Base-by-base conservation (phyloP, 345 rosid species). In the Citrus cavaleriei region DNA sequence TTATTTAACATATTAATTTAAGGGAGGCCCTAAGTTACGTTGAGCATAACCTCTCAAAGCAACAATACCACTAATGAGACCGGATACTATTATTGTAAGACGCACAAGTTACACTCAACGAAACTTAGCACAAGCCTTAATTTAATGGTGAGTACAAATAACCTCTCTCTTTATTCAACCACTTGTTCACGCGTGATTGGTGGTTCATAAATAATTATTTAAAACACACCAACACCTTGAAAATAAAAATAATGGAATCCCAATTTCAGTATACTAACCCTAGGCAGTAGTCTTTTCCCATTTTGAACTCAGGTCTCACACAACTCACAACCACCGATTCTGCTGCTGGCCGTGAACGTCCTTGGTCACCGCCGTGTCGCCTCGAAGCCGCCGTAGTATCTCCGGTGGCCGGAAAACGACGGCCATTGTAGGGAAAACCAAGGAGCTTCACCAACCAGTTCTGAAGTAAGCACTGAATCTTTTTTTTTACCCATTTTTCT, bases 11-110 rank as follows among this genome's bases (percentile, higher is more conserved):
- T 42, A 42, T 42, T 10, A 10, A 1, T 42, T 42, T 42, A 3
- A 28, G 30, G 0, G 30, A 28, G 30, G 30, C 2, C 30, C 30
- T 28, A 28, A 28, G 0, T 28, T 28, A 28, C 30, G 2, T 28
- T 28, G 30, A 28, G 30, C 30, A 2, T 2, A 28, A 28, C 30
- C 30, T 28, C 0, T 28, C 2, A 28, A 2, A 28, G 0, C 0
- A 28, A 28, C 2, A 28, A 2, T 28, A 28, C 0, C 30, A 0
- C 30, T 28, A 0, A 28, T 28, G 0, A 2, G 0, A 28, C 0
- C 30, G 1, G 0, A 28, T 28, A 28, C 30, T 28, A 2, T 28
- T 28, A 27, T 1, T 27, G 1, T 27, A 1, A 27, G 27, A 27
- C 1, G 27, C 28, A 2, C 28, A 27, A 27, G 2, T 27, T 27